These are phyloP conservation scores for Talaromyces sp. DNA, from an alignment of 2,329 filamentous ascomycete genomes.

Conservation along the genomic window DNA sequence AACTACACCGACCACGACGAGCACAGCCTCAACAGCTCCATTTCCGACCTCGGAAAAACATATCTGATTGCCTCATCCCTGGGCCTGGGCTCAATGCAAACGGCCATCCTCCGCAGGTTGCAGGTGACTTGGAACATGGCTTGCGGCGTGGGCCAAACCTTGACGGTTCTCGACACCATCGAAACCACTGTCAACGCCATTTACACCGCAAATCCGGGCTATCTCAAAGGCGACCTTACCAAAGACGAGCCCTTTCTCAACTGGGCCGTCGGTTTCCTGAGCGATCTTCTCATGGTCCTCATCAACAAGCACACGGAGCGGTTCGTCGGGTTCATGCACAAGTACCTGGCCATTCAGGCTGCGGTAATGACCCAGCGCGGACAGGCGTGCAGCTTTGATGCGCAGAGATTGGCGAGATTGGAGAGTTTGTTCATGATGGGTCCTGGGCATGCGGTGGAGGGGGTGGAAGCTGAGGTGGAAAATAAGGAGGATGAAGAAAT, in stretches of 20 bases:
- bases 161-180: slow-evolving; percentile 4
- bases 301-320: neutral
- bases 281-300: neutral
- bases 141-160: neutral
- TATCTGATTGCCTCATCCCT: neutral
- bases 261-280: neutral
- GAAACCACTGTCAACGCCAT: neutral
- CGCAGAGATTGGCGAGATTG: neutral
- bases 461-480: no score
- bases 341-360: neutral
- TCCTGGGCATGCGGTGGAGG: neutral
- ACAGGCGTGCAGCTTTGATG: neutral
- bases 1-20: neutral
- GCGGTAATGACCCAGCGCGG: neutral
- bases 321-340: neutral
- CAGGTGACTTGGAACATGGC: slow-evolving; percentile 8
- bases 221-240: neutral
- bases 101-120: neutral
- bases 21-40: neutral
- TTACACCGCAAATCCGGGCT: neutral
- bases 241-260: neutral
- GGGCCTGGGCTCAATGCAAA: neutral
- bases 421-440: neutral
- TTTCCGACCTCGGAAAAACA: neutral
- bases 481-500: neutral